Conservation (phyloP, 768 basidiomycete species). For the Collybia sp. region DNA sequence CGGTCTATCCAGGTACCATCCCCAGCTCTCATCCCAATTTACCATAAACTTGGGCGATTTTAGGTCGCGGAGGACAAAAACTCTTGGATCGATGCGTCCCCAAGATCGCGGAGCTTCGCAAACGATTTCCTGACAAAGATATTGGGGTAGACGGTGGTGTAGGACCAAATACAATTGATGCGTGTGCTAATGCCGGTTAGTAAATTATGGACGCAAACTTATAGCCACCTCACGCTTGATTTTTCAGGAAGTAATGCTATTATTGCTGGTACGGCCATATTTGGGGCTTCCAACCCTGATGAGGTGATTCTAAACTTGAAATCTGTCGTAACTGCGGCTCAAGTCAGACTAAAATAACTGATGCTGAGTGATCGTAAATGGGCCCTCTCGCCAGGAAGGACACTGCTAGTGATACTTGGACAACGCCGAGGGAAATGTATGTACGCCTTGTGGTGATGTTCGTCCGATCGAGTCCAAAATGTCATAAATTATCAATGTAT, state of each 20-base stretch:
- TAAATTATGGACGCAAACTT: neutral
- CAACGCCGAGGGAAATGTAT: too few species aligned
- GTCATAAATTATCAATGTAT: slow-evolving; percentile 48
- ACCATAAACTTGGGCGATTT: neutral
- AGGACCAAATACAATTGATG: slow-evolving; percentile 80
- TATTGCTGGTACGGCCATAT: slow-evolving; percentile 96
- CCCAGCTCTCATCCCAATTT: neutral
- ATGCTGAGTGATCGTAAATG: too few species aligned
- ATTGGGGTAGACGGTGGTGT: slow-evolving; percentile 99
- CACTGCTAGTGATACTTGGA: too few species aligned
- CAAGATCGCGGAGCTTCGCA: slow-evolving; percentile 88
- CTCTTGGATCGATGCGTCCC: slow-evolving; percentile 90
- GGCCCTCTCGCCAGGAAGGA: too few species aligned
- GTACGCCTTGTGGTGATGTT: too few species aligned
- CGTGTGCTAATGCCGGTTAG: slow-evolving; percentile 85
- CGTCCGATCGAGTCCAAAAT: too few species aligned
- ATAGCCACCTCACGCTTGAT: neutral
- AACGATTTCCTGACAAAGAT: slow-evolving; percentile 88
- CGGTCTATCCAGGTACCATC: slow-evolving; percentile 79
- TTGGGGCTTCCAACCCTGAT: slow-evolving; percentile 74
- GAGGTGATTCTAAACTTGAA: slow-evolving; percentile 73
- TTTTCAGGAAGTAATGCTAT: slow-evolving; percentile 90
- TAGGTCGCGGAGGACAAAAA: slow-evolving; percentile 93
- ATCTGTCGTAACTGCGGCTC: slow-evolving; percentile 62
- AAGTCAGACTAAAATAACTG: slow-evolving; percentile 30